Base-by-base conservation (phyloP, 78 protist species). In the Monocercomonoides exilis region DNA sequence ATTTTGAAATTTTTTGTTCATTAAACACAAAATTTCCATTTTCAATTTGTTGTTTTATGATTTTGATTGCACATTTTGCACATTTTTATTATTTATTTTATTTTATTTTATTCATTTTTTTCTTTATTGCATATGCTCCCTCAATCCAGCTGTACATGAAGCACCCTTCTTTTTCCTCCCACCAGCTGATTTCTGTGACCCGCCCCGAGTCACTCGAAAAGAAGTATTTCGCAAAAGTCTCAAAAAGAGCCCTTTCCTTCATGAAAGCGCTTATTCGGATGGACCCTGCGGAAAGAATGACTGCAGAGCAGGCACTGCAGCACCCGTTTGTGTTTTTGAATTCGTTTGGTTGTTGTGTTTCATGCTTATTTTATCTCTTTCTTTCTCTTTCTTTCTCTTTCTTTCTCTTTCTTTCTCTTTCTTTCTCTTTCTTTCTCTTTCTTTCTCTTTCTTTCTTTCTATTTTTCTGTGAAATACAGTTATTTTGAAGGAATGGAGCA, bases 191-290 rank as follows among this genome's bases (percentile, higher is more conserved):
- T 0, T 88, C 84, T 38, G 80, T 89, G 85, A 0, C 80, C 36
- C 36, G 70, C 44, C 90, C 90, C 0, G 94, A 92, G 64, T 79
- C 89, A 2, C 43, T 90, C 36, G 92, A 90, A 44, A 35, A 64
- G 45, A 89, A 86, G 42, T 89, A 87, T 84, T 32, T 0, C 3
- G 90, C 89, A 29, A 84, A 85, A 41, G 41, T 77, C 4, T 42
- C 70, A 42, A 89, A 77, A 85, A 21, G 45, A 41, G 94, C 89
- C 0, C 34, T 89, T 32, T 1, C 21, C 5, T 70, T 89, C 85
- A 85, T 84, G 91, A 85, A 80, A 34, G 89, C 77, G 2, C 1
- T 36, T 44, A 6, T 34, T 4, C 77, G 11, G 11, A 85, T 85
- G 81, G 86, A 89, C 45, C 81, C 88, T 2, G 3, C 2, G 43